Evolutionary conservation across 2,329 filamentous ascomycete genomes (phyloP).

Genomic region (Pseudogymnoascus sp.): DNA sequence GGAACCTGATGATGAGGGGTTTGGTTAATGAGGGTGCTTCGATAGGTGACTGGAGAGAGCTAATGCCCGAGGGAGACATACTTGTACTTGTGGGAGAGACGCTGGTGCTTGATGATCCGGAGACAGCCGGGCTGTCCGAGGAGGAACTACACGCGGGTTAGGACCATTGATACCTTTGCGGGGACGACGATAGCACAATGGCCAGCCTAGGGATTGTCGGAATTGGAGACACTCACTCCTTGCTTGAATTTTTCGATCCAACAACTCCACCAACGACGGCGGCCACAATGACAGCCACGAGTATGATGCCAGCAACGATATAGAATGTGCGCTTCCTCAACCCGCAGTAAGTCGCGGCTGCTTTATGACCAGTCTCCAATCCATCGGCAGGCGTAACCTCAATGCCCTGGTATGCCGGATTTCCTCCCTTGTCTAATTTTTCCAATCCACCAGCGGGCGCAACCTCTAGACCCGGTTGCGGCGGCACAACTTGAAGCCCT

Average conservation of each 20-base stretch:
- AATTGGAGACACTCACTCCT: not conserved
- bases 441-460: not conserved
- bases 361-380: not conserved
- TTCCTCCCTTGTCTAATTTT: not conserved
- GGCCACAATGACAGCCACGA: constrained; percentile 1
- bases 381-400: not conserved
- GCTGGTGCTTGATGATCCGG: not conserved
- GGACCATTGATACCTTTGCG: not conserved
- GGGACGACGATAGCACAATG: not conserved
- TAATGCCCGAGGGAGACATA: not conserved
- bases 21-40: not conserved
- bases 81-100: not conserved
- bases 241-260: not conserved
- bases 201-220: not conserved
- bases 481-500: not conserved
- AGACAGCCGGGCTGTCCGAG: not conserved
- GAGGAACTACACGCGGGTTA: not conserved
- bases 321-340: not conserved
- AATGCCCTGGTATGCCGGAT: not conserved
- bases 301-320: not conserved
- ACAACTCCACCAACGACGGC: not conserved
- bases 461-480: not conserved
- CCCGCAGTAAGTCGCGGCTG: not conserved
- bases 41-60: not conserved
- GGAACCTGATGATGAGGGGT: not conserved